Percentiles rank a stretch among this genome's conserved stretches.
phyloP scores from a whole-genome alignment of 2,329 filamentous ascomycete genomes.

The Cladosporium velox region DNA sequence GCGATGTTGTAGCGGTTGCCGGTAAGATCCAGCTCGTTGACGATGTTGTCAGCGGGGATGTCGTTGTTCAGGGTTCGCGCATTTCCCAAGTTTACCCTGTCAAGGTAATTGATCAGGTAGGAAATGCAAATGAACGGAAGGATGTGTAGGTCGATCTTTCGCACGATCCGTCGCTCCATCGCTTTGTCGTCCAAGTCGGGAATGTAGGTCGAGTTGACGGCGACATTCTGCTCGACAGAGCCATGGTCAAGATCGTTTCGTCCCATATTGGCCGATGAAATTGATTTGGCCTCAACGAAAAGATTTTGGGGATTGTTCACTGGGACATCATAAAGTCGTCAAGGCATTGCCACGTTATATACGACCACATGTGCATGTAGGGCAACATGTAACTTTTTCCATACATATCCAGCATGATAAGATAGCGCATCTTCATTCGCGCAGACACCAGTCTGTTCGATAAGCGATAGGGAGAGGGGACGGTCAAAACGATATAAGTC shows the following conservation, averaged over 20 bases:
- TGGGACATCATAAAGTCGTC: neutral
- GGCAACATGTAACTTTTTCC: neutral
- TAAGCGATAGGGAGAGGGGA: neutral
- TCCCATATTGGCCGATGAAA: slow-evolving; percentile 8
- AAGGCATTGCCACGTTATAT: neutral
- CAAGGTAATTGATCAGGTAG: slow-evolving; percentile 27
- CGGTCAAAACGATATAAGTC: neutral
- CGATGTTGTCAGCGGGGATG: slow-evolving; percentile 53
- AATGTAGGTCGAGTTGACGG: slow-evolving; percentile 7
- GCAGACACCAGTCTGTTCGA: neutral
- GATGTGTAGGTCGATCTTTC: slow-evolving; percentile 69
- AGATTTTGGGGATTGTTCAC: neutral
- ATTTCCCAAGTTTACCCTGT: slow-evolving; percentile 44
- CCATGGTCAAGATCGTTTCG: neutral
- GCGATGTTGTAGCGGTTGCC: slow-evolving; percentile 61
- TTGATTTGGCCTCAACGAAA: neutral
- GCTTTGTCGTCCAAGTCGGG: slow-evolving; percentile 18
- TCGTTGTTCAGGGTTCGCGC: slow-evolving; percentile 36
- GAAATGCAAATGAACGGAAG: slow-evolving; percentile 65
- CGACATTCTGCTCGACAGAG: slow-evolving; percentile 5
- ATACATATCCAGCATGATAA: neutral
- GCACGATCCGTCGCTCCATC: slow-evolving; percentile 58
- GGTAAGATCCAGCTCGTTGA: slow-evolving; percentile 55
- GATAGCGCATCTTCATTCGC: neutral
- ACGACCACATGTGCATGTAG: neutral